Base-by-base conservation (phyloP, 768 basidiomycete genomes). In the Ramaria sp. region DNA sequence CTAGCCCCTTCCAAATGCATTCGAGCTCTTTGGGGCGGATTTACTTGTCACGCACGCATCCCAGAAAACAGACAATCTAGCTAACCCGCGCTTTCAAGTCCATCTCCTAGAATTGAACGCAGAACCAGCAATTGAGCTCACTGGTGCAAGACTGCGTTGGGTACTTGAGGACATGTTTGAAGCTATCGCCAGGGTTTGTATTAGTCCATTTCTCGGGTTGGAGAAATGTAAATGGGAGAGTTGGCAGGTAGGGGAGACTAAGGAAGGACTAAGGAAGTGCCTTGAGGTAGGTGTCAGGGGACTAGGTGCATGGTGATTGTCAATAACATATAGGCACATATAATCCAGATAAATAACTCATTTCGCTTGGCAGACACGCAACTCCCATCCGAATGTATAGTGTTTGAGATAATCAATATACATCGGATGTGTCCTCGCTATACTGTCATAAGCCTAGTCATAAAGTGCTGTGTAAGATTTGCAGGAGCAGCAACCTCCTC, bases 11-110 rank as follows among this genome's bases (percentile, higher is more conserved):
- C 84, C 89, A 1, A 97, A 97, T 66, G 91, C 89, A 0, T 98
- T 97, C 65, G 95, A 98, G 67, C 78, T 98, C 15, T 98, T 85
- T 64, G 96, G 96, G 0, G 78, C 88, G n/a, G 96, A 99, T 68
- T 87, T 99, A 59, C 74, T 98, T 13, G 78, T 97, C 58, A 77
- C 76, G 53, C 78, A 79, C 64, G 63, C 60, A 50, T 61, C 49
- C 19, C 51, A 13, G 3, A 33, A 58, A 10, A 20, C 48, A 2
- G 22, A 53, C 2, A 24, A 1, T 20, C 20, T 31, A 20, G 54
- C 48, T 19, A 15, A 7, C 34, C 38, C 45, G 15, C 38, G 54
- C 13, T 78, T 82, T 55, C 76, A 80, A 59, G 83, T 91, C 15
- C 83, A 85, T 55, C 73, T 97, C 1, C 75, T 97, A 31, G 96